Base-by-base conservation (phyloP, 2,329 filamentous ascomycete species). In the Fusarium globosum region DNA sequence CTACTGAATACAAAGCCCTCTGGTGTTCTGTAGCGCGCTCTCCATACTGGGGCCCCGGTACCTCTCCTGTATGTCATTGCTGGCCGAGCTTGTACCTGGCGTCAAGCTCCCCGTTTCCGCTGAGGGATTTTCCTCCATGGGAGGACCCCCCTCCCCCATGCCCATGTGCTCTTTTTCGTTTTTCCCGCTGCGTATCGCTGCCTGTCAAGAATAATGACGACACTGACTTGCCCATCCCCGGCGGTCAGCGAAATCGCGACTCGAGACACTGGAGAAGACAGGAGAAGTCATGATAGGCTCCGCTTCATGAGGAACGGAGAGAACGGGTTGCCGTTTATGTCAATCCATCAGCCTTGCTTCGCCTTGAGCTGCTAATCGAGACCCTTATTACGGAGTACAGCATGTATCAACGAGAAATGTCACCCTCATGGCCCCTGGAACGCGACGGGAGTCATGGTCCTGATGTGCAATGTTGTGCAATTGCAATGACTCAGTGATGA, bases 121-220 rank as follows among this genome's bases (percentile, higher is more conserved):
- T 78, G 77, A 78, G 77, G 77, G 76, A 78, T 78, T 78, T 78
- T 78, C 76, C 58, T 58, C 65, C 66, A 71, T 71, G 61, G 67
- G 65, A 63, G 63, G 61, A 49, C 71, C 63, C 62, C 65, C 61
- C 56, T 61, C 64, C 65, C 65, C 62, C 69, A 69, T 55, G 59
- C 60, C 74, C 76, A 75, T 77, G 68, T 63, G 64, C 59, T 65
- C 58, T 41, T 55, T 55, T 64, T 53, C 57, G 35, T 41, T 68
- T 77, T 70, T 71, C 53, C 58, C 38, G 28, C 52, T 58, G 56
- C 52, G 67, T 71, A 73, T 76, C 73, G 73, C 75, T 71, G 43
- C 59, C 66, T 71, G 59, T 56, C 52, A 21, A 51, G 60, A 65
- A 59, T 38, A 39, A 78, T 78, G 76, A 78, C 76, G 76, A 78